phyloP scores from a whole-genome alignment of 106 monocot genomes.

The Posidonia australis region DNA sequence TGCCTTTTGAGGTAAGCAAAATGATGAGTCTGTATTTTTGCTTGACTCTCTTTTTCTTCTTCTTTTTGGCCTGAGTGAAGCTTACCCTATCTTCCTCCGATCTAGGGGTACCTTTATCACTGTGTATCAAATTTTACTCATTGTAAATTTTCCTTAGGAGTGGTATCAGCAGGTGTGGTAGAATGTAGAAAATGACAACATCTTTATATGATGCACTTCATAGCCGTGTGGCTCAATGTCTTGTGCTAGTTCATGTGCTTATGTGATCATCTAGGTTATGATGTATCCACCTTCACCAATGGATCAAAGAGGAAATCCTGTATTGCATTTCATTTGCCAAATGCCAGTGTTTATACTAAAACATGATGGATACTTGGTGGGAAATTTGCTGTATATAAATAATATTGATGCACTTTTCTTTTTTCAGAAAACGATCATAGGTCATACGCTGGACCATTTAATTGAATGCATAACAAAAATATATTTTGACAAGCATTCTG shows the following conservation, averaged over 20 bases:
- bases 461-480: conserved; percentile 41
- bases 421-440: conserved; percentile 23
- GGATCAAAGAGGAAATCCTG: not conserved
- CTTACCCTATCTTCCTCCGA: no score
- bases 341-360: not conserved
- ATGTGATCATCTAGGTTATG: no score
- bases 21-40: not conserved
- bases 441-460: conserved; percentile 31
- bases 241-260: no score
- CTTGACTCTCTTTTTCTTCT: not conserved
- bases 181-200: no score
- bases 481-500: conserved; percentile 15
- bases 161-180: no score
- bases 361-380: not conserved
- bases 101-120: no score
- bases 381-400: not conserved
- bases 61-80: not conserved
- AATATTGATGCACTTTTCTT: not conserved
- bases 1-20: conserved; percentile 18
- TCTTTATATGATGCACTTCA: no score
- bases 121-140: no score
- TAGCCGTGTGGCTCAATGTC: no score
- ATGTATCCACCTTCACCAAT: not conserved
- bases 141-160: no score
- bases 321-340: not conserved